Conservation (phyloP, 495 filamentous ascomycete genomes). For the Lasiosphaeris hirsuta region DNA sequence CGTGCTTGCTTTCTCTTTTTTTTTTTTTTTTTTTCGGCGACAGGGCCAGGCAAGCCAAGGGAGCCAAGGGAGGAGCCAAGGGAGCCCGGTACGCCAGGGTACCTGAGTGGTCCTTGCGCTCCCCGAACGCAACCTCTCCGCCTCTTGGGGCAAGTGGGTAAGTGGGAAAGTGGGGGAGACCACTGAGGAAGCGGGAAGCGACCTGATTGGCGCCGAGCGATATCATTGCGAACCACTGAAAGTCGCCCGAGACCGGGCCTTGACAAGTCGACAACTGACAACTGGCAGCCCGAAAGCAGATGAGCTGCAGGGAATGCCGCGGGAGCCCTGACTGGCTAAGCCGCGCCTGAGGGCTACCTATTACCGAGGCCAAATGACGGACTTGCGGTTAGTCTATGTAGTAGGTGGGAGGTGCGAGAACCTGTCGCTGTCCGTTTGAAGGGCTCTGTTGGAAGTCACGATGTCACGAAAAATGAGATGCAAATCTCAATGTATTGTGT, state of each 20-base stretch:
- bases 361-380: no score
- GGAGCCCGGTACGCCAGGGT: neutral
- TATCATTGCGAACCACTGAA: neutral
- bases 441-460: no score
- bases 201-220: conserved; percentile 10
- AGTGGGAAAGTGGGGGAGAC: neutral
- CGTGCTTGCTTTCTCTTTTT: neutral
- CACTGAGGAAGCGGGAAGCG: conserved; percentile 5
- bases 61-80: neutral
- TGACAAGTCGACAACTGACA: neutral
- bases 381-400: no score
- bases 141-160: conserved; percentile 18
- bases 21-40: conserved; percentile 9
- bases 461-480: no score
- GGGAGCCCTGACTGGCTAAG: no score
- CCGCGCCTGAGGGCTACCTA: no score
- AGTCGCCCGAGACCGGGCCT: neutral
- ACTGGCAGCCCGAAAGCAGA: neutral
- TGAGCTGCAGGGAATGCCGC: no score
- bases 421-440: no score
- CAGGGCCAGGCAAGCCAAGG: neutral
- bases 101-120: conserved; percentile 16
- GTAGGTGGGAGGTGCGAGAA: no score
- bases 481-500: neutral
- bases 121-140: conserved; percentile 23